These are phyloP conservation scores for Moesziomyces sp. DNA, from an alignment of 1,284 basidiomycete genomes.

Conservation along the genomic window DNA sequence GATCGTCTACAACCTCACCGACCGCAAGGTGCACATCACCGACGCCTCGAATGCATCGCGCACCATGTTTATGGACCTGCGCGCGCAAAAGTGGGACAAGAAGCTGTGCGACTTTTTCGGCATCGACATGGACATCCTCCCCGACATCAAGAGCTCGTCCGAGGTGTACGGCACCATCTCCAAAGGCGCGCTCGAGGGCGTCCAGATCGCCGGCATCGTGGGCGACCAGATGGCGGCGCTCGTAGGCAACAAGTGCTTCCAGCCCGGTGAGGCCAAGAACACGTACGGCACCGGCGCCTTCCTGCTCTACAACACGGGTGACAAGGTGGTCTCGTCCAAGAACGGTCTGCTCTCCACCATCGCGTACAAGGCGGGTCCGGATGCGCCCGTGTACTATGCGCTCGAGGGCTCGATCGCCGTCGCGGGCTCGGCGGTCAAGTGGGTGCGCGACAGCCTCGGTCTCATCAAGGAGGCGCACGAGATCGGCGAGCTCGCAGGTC, in stretches of 20 bases:
- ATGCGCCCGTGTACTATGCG: slow-evolving; percentile 85
- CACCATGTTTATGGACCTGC: slow-evolving; percentile 88
- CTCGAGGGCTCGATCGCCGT: slow-evolving; percentile 95
- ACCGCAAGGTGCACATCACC: slow-evolving; percentile 85
- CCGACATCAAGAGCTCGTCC: slow-evolving; percentile 87
- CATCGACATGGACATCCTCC: slow-evolving; percentile 81
- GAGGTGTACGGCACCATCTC: slow-evolving; percentile 86
- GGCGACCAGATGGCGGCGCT: slow-evolving; percentile 97
- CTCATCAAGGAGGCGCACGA: slow-evolving; percentile 84
- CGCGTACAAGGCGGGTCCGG: slow-evolving; percentile 88
- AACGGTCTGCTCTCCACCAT: slow-evolving; percentile 93
- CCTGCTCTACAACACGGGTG: slow-evolving; percentile 91
- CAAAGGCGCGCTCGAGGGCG: slow-evolving; percentile 77
- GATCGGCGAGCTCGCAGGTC: slow-evolving; percentile 84
- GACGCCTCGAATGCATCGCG: slow-evolving; percentile 98
- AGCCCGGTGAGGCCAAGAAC: slow-evolving; percentile 67
- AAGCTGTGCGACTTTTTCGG: slow-evolving; percentile 88
- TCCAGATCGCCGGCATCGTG: slow-evolving; percentile 88
- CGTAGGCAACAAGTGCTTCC: slow-evolving; percentile 83
- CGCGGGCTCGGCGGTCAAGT: slow-evolving; percentile 93
- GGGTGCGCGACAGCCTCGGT: slow-evolving; percentile 89
- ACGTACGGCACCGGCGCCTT: slow-evolving; percentile 86
- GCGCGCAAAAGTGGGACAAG: slow-evolving; percentile 83
- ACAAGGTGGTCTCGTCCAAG: slow-evolving; percentile 82
- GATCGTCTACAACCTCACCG: slow-evolving; percentile 90